phyloP scores from a whole-genome alignment of 1,139 yeast species.

The Groenewaldozyma auringiensis region DNA sequence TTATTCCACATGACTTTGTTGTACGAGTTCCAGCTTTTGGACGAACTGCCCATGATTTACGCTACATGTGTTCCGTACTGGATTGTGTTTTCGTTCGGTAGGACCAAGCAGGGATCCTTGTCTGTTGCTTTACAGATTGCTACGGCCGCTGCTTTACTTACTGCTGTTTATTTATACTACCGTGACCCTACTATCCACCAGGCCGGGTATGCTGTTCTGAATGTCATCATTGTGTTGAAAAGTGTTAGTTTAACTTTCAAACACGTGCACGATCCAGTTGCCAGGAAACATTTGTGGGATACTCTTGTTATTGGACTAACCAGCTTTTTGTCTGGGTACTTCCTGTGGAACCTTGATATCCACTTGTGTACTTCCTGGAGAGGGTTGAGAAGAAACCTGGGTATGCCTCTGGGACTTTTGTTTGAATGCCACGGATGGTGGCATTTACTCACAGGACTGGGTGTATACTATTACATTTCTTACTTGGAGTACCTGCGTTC shows the following conservation, averaged over 20 bases:
- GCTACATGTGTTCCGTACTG: slow-evolving; percentile 95
- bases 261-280: slow-evolving; percentile 44
- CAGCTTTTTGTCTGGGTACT: slow-evolving; percentile 65
- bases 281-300: slow-evolving; percentile 42
- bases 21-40: slow-evolving; percentile 82
- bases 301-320: slow-evolving; percentile 55
- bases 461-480: slow-evolving; percentile 55
- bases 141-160: slow-evolving; percentile 44
- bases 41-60: slow-evolving; percentile 96
- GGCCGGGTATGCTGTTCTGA: slow-evolving; percentile 61
- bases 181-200: slow-evolving; percentile 88
- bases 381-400: slow-evolving; percentile 54
- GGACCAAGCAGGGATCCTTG: slow-evolving; percentile 33
- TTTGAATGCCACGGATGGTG: slow-evolving; percentile 98
- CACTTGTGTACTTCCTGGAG: slow-evolving; percentile 67
- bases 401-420: slow-evolving; percentile 81
- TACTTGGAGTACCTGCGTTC: slow-evolving; percentile 61
- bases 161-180: slow-evolving; percentile 56
- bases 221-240: slow-evolving; percentile 51
- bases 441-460: slow-evolving; percentile 42
- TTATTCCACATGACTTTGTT: slow-evolving; percentile 90
- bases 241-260: slow-evolving; percentile 44
- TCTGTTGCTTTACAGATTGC: slow-evolving; percentile 29
- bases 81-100: slow-evolving; percentile 69
- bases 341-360: slow-evolving; percentile 80